Base-by-base conservation (phyloP, 1,284 basidiomycete species). In the Kalmanozyma brasiliensis region DNA sequence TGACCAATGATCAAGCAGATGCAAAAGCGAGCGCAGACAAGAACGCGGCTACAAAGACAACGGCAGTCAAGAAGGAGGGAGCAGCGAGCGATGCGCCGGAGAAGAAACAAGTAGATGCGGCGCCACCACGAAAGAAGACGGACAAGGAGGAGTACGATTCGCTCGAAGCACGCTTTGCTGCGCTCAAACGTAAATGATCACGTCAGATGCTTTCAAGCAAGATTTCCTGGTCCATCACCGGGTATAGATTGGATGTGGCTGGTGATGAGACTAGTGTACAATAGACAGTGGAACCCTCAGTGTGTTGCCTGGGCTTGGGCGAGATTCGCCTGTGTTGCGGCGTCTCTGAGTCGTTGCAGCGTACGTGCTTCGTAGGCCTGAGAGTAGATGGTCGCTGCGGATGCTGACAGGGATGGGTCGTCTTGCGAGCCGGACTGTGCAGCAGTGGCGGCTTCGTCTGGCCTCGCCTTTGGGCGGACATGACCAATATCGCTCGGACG, bases 161-260 rank as follows among this genome's bases (percentile, higher is more conserved):
- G 14, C 45, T 74, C 38, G 65, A 66, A 51, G 57, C 52, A 2
- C 60, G 74, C 3, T 76, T 76, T 48, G 73, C 70, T 11, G 66
- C 69, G 16, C 52, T 76, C 13, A 74, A 74, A 46, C 59, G 62
- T 11, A 41, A 40, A 3, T 70, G 34, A 59, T 24, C 20, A 2
- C 22, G 2, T 20, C 22, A 38, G 9, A 35, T 13, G 19, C 19
- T 30, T 33, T 9, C 34, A 33, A n/a, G 37, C 10, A n/a, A 32
- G 17, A 0, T 4, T 13, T 30, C 14, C 33, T 22, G 7, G 20
- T 20, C 13, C 13, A 14, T 26, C 2, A n/a, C 13, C 26, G 58
- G 58, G 46, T 61, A 53, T 61, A 61, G 33, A 9, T 16, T 1
- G 16, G 29, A n/a, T 7, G 30, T 9, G 9, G 9, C 13, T 41